These are phyloP conservation scores for Fistulifera pelliculosa DNA, from an alignment of 108 stramenopile species.

Conservation along the genomic window DNA sequence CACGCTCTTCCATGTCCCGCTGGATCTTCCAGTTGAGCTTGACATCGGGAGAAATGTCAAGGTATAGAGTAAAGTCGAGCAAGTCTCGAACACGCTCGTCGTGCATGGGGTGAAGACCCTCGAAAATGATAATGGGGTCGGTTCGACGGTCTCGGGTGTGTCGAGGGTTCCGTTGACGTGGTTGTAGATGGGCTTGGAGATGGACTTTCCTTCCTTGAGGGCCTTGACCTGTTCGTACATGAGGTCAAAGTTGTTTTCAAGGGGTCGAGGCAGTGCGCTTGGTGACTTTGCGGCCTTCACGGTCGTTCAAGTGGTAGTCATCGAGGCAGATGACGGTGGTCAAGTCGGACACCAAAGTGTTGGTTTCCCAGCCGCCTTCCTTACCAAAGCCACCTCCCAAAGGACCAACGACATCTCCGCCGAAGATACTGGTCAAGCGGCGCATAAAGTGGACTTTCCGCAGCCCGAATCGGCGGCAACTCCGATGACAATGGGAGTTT, in stretches of 20 bases:
- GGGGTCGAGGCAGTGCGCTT: conserved; percentile 84
- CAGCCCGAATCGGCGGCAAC: conserved; percentile 97
- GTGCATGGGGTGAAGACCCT: conserved; percentile 95
- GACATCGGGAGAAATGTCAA: conserved; percentile 94
- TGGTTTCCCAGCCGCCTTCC: conserved; percentile 96
- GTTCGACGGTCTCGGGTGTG: conserved; percentile 86
- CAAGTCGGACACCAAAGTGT: conserved; percentile 93
- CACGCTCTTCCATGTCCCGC: conserved; percentile 97
- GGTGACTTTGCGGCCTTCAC: conserved; percentile 89
- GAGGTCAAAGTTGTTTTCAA: conserved; percentile 96
- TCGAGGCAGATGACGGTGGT: conserved; percentile 97
- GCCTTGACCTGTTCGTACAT: conserved; percentile 94
- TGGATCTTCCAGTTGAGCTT: conserved; percentile 99
- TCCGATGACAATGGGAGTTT: conserved; percentile 87
- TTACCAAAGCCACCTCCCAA: conserved; percentile 87
- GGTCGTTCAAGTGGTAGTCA: conserved; percentile 97
- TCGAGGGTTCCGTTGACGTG: conserved; percentile 98
- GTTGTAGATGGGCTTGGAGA: conserved; percentile 98
- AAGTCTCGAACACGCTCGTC: conserved; percentile 92
- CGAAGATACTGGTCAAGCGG: conserved; percentile 93
- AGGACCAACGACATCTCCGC: conserved; percentile 89
- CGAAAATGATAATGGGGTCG: conserved; percentile 97
- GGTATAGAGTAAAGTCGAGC: conserved; percentile 95
- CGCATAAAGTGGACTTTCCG: conserved; percentile 99
- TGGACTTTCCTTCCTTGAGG: conserved; percentile 88